phyloP scores from a whole-genome alignment of 2,329 filamentous ascomycete genomes.

The Claviceps purpurea region DNA sequence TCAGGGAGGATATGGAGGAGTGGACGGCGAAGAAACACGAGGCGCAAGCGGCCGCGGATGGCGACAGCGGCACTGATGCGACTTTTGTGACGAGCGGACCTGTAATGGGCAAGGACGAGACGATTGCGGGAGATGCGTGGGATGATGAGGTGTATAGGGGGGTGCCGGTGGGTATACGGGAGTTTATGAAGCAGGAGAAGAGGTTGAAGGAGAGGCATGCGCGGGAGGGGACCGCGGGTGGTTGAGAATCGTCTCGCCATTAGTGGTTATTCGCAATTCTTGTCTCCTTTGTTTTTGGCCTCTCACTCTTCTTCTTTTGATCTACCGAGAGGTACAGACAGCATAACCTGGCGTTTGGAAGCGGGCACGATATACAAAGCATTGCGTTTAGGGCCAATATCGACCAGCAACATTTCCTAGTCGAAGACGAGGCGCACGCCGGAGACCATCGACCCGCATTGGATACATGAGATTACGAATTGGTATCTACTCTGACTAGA shows the following conservation, averaged over 20 bases:
- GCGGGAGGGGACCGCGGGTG: constrained; percentile 36
- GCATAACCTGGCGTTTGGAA: neutral
- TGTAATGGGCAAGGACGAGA: constrained; percentile 18
- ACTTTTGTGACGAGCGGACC: constrained; percentile 52
- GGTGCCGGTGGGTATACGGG: constrained; percentile 82
- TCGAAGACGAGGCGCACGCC: no score
- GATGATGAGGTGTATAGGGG: constrained; percentile 60
- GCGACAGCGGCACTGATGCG: constrained; percentile 63
- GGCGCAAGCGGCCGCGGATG: constrained; percentile 45
- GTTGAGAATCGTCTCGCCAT: constrained; percentile 3
- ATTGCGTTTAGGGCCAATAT: neutral
- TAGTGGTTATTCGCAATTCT: neutral
- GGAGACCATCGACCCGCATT: no score
- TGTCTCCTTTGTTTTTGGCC: neutral
- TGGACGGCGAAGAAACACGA: constrained; percentile 57
- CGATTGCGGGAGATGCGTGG: constrained; percentile 39
- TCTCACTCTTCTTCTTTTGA: neutral
- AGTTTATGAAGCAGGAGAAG: constrained; percentile 98
- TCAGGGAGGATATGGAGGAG: constrained; percentile 81
- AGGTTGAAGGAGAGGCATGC: constrained; percentile 63
- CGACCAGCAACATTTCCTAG: neutral
- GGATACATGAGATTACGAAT: neutral
- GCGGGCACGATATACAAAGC: neutral
- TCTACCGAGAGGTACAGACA: neutral
- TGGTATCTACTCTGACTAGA: neutral